phyloP scores from a whole-genome alignment of 805 yeast genomes.

The Saturnispora galanensis region DNA sequence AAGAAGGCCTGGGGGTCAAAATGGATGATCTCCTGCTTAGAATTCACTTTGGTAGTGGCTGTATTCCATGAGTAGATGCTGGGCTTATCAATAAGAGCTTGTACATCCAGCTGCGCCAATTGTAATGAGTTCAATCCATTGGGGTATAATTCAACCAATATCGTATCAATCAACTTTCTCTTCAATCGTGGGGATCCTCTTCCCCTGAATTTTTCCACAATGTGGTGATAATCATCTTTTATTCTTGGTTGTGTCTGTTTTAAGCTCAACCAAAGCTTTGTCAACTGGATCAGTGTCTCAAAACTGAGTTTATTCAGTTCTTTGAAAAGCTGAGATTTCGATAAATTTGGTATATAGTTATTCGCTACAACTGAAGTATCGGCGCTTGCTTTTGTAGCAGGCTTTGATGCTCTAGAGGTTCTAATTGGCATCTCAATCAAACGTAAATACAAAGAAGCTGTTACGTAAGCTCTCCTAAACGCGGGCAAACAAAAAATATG shows the following conservation, averaged over 20 bases:
- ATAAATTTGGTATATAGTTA: slow-evolving; percentile 24
- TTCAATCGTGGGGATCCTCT: slow-evolving; percentile 14
- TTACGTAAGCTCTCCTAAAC: no score
- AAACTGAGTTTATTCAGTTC: slow-evolving; percentile 21
- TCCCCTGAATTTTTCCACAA: not conserved
- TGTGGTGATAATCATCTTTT: slow-evolving; percentile 6
- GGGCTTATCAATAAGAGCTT: slow-evolving; percentile 51
- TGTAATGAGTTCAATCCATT: slow-evolving; percentile 55
- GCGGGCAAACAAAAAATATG: no score
- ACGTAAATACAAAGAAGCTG: no score
- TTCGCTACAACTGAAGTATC: slow-evolving; percentile 21
- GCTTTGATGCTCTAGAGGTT: no score
- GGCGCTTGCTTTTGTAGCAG: no score
- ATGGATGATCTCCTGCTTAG: slow-evolving; percentile 9
- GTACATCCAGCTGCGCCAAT: slow-evolving; percentile 62
- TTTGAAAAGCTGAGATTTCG: slow-evolving; percentile 17
- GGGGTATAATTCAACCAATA: slow-evolving; percentile 43
- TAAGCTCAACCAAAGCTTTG: slow-evolving; percentile 26
- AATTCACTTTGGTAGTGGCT: slow-evolving; percentile 33
- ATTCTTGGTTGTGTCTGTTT: slow-evolving; percentile 22
- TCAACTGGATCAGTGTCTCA: slow-evolving; percentile 25
- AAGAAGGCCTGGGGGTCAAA: slow-evolving; percentile 45
- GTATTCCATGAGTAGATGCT: slow-evolving; percentile 36
- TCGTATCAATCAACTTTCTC: slow-evolving; percentile 31
- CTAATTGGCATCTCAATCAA: no score